Conservation (phyloP, 345 rosid genomes). For the Isatis tinctoria region DNA sequence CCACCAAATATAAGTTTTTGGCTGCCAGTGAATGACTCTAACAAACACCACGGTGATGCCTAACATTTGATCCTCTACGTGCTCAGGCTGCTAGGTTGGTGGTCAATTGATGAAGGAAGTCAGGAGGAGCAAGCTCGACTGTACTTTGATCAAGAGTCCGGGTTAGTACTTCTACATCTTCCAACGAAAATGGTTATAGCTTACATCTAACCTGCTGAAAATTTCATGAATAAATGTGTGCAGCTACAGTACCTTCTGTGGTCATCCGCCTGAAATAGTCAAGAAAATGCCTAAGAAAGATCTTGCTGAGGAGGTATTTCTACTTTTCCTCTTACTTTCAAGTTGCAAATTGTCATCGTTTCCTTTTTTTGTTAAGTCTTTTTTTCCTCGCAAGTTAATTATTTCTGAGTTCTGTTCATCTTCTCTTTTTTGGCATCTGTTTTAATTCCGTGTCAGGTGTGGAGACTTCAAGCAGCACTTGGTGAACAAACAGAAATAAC, state of each 20-base stretch:
- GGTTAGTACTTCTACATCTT: slow-evolving; percentile 34
- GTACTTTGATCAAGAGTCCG: slow-evolving; percentile 60
- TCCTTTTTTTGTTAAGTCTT: background rate
- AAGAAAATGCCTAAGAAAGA: slow-evolving; percentile 95
- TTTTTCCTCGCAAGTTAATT: background rate
- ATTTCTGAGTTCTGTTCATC: background rate
- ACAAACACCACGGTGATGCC: background rate
- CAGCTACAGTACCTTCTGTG: slow-evolving; percentile 92
- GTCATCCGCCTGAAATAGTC: slow-evolving; percentile 91
- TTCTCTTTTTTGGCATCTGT: background rate
- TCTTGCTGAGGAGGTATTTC: slow-evolving; percentile 86
- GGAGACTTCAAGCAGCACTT: slow-evolving; percentile 98
- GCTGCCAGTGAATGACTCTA: background rate
- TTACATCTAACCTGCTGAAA: slow-evolving; percentile 11
- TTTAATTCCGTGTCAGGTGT: slow-evolving; percentile 45
- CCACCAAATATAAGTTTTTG: background rate
- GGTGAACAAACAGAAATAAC: slow-evolving; percentile 95
- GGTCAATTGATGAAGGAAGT: slow-evolving; percentile 99
- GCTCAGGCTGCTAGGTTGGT: slow-evolving; percentile 90
- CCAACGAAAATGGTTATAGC: background rate
- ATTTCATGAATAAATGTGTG: slow-evolving; percentile 10
- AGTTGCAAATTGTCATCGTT: background rate
- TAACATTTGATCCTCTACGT: slow-evolving; percentile 7
- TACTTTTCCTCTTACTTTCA: background rate
- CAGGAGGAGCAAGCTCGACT: slow-evolving; percentile 90